Percentiles rank a stretch among this genome's conserved stretches.
phyloP scores from a whole-genome alignment of 169 alveolate genomes.

The Eimeria brunetti region DNA sequence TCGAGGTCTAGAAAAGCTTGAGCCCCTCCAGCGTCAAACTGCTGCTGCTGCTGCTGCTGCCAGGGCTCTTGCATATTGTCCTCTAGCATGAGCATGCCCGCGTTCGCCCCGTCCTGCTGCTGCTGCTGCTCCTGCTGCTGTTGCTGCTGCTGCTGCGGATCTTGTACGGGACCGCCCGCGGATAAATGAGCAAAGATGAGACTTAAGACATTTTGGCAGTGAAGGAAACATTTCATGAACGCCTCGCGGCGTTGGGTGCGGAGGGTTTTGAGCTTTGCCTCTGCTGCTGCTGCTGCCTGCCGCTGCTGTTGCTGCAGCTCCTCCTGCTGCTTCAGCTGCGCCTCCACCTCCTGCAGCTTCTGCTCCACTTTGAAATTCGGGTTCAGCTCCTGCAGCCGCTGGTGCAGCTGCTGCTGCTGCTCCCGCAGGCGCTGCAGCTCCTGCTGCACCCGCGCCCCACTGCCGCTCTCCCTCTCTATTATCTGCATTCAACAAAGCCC shows the following conservation, averaged over 20 bases:
- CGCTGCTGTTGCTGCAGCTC: slow-evolving; percentile 6
- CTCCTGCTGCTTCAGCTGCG: slow-evolving; percentile 13
- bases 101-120: neutral
- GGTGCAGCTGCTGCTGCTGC: slow-evolving; percentile 43
- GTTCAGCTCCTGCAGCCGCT: slow-evolving; percentile 26
- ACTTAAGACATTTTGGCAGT: neutral
- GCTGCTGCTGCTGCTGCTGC: neutral
- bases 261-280: neutral
- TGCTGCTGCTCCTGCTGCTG: neutral
- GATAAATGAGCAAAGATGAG: slow-evolving; percentile 24
- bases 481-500: slow-evolving; percentile 10
- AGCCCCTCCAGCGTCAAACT: too few relatives aligned
- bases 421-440: neutral
- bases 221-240: slow-evolving; percentile 13
- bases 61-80: too few relatives aligned
- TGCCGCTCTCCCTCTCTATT: neutral
- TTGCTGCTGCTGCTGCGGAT: too few relatives aligned
- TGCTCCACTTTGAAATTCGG: slow-evolving; percentile 12
- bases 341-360: slow-evolving; percentile 30
- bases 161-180: neutral
- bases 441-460: slow-evolving; percentile 21
- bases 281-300: too few relatives aligned
- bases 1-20: slow-evolving; percentile 13
- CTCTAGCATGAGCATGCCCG: neutral
- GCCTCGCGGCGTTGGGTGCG: neutral